These are phyloP conservation scores for Blastobotrys americana DNA, from an alignment of 805 yeast species.

Conservation along the genomic window DNA sequence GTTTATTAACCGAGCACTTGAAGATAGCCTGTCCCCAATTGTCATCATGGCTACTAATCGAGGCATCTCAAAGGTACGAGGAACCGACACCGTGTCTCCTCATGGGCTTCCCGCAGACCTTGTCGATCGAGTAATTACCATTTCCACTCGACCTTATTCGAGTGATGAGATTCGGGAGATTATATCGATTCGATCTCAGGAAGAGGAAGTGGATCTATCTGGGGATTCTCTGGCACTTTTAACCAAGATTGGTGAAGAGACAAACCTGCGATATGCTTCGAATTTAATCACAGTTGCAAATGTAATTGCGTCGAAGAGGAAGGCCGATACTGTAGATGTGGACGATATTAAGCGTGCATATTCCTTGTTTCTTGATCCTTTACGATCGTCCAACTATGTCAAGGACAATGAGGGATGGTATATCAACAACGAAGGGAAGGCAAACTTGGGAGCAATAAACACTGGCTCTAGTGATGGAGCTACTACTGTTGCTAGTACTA, in stretches of 20 bases:
- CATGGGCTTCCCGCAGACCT: conserved; percentile 97
- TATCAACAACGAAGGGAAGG: conserved; percentile 74
- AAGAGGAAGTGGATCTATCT: conserved; percentile 82
- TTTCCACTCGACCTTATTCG: conserved; percentile 72
- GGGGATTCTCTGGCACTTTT: conserved; percentile 79
- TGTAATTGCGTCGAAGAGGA: conserved; percentile 76
- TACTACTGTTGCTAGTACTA: conserved; percentile 4
- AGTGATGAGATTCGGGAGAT: conserved; percentile 83
- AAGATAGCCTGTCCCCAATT: conserved; percentile 93
- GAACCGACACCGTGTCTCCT: conserved; percentile 88
- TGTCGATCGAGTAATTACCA: conserved; percentile 87
- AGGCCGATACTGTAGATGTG: conserved; percentile 61
- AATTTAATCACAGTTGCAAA: conserved; percentile 87
- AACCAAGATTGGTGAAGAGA: conserved; percentile 83
- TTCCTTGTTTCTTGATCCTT: conserved; percentile 78
- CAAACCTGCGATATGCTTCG: conserved; percentile 86
- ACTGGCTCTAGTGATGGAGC: neutral
- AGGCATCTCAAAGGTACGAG: conserved; percentile 89
- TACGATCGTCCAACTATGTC: conserved; percentile 80
- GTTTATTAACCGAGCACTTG: conserved; percentile 90
- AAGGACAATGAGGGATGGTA: conserved; percentile 61
- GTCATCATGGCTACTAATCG: conserved; percentile 98
- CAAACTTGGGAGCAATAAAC: conserved; percentile 41
- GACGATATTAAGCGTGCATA: conserved; percentile 84
- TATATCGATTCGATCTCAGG: conserved; percentile 81